phyloP scores from a whole-genome alignment of 2,329 filamentous ascomycete genomes.

The Microsporum canis region DNA sequence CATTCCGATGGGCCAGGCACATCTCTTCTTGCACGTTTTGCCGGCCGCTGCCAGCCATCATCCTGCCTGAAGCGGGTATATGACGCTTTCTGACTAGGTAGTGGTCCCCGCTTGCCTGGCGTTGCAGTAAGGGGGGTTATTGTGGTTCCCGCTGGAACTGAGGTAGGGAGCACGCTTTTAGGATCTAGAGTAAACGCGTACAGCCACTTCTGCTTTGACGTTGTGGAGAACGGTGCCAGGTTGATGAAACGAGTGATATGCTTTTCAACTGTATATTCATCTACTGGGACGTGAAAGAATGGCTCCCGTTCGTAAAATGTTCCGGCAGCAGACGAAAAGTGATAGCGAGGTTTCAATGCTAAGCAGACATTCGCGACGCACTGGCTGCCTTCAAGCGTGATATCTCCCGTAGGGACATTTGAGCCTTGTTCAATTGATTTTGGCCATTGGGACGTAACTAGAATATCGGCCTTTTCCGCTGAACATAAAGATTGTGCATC shows the following conservation, averaged over 20 bases:
- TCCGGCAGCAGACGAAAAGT: conserved; percentile 60
- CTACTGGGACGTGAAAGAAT: conserved; percentile 58
- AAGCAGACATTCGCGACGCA: conserved; percentile 68
- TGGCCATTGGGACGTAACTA: conserved; percentile 83
- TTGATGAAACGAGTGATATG: conserved; percentile 81
- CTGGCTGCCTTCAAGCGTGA: conserved; percentile 46
- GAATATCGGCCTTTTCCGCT: conserved; percentile 62
- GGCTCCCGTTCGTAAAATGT: conserved; percentile 86
- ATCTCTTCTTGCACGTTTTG: conserved; percentile 38
- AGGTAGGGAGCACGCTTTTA: conserved; percentile 47
- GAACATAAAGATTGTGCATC: conserved; percentile 67
- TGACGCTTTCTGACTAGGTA: conserved; percentile 27
- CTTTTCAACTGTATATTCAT: conserved; percentile 44
- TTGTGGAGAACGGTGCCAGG: conserved; percentile 65
- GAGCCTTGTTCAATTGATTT: conserved; percentile 59
- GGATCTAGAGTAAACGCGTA: conserved; percentile 57
- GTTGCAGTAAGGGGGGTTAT: conserved; percentile 50
- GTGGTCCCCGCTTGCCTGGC: conserved; percentile 47
- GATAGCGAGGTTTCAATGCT: conserved; percentile 78
- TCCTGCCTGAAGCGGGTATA: conserved; percentile 30
- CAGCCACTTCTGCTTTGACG: conserved; percentile 56
- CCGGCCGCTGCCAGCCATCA: conserved; percentile 27
- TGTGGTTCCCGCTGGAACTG: conserved; percentile 60
- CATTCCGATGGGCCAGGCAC: conserved; percentile 61
- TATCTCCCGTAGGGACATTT: conserved; percentile 46